These are phyloP conservation scores for Flaveria floridana DNA, from an alignment of 140 eudicot species.

Conservation along the genomic window DNA sequence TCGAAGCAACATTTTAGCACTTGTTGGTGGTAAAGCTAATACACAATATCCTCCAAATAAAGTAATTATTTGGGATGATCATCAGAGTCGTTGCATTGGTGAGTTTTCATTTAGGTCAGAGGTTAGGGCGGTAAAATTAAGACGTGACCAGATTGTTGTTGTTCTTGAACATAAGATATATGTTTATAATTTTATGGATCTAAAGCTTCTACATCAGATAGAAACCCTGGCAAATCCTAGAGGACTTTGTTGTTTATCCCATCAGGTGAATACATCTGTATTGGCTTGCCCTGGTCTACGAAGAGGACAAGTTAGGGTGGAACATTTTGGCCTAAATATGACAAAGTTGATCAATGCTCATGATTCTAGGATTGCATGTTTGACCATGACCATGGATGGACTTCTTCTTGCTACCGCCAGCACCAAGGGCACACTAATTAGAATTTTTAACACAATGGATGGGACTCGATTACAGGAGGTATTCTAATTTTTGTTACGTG, in stretches of 20 bases:
- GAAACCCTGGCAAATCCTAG: slow-evolving; percentile 86
- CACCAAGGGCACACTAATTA: slow-evolving; percentile 82
- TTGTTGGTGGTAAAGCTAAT: slow-evolving; percentile 78
- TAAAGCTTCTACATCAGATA: slow-evolving; percentile 84
- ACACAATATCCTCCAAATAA: slow-evolving; percentile 83
- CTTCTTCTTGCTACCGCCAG: slow-evolving; percentile 98
- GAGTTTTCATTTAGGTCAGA: slow-evolving; percentile 97
- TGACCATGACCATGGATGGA: slow-evolving; percentile 88
- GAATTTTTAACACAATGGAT: slow-evolving; percentile 90
- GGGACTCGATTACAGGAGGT: slow-evolving; percentile 95
- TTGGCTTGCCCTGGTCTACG: slow-evolving; percentile 81
- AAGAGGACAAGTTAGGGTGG: slow-evolving; percentile 86
- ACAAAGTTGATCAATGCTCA: slow-evolving; percentile 79
- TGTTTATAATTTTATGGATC: slow-evolving; percentile 78
- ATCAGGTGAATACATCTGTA: slow-evolving; percentile 77
- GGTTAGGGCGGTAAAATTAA: slow-evolving; percentile 86
- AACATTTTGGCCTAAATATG: slow-evolving; percentile 90
- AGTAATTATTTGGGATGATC: slow-evolving; percentile 98
- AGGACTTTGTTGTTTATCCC: slow-evolving; percentile 93
- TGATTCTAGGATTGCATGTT: slow-evolving; percentile 77
- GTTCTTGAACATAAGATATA: slow-evolving; percentile 91
- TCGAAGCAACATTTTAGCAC: slow-evolving; percentile 81
- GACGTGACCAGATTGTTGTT: slow-evolving; percentile 86
- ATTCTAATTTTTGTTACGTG: slow-evolving; percentile 13
- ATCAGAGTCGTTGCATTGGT: slow-evolving; percentile 90